A percentile compares a stretch with the other conserved stretches of the same genome.
Conservation (phyloP, 257 asterid genomes). For the Linaria vulgaris region DNA sequence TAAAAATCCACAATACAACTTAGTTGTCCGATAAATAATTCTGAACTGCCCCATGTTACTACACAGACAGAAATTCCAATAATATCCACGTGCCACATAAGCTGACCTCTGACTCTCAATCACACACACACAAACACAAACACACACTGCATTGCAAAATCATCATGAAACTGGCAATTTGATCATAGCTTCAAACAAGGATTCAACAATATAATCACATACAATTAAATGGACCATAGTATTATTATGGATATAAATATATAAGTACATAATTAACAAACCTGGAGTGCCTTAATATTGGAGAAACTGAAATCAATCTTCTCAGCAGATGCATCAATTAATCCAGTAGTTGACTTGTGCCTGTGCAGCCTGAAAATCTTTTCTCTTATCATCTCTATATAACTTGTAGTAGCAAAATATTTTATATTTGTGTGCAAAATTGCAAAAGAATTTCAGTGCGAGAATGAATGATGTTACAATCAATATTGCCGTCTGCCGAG, state of each 20-base stretch:
- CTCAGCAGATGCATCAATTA: conserved; percentile 32
- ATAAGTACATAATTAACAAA: not conserved
- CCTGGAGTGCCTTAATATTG: conserved; percentile 43
- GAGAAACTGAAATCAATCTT: conserved; percentile 43
- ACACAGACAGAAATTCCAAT: conserved; percentile 17
- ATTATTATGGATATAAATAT: not conserved
- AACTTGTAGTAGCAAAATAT: no score
- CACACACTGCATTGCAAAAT: not conserved
- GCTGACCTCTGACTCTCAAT: not conserved
- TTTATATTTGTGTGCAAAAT: no score
- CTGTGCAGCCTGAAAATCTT: conserved; percentile 46
- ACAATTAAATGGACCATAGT: conserved; percentile 4
- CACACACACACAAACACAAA: not conserved
- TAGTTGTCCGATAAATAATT: not conserved
- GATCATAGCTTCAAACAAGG: not conserved
- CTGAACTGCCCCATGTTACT: conserved; percentile 33
- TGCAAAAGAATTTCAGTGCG: no score
- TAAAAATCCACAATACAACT: conserved; percentile 22
- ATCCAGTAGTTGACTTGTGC: conserved; percentile 31
- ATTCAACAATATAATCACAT: not conserved
- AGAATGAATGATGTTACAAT: no score
- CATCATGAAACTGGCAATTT: not conserved
- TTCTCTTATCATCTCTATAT: conserved; percentile 39
- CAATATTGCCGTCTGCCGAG: no score
- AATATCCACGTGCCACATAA: conserved; percentile 23